These are phyloP conservation scores for Fusarium drepaniforme DNA, from an alignment of 2,329 filamentous ascomycete genomes.

Conservation along the genomic window DNA sequence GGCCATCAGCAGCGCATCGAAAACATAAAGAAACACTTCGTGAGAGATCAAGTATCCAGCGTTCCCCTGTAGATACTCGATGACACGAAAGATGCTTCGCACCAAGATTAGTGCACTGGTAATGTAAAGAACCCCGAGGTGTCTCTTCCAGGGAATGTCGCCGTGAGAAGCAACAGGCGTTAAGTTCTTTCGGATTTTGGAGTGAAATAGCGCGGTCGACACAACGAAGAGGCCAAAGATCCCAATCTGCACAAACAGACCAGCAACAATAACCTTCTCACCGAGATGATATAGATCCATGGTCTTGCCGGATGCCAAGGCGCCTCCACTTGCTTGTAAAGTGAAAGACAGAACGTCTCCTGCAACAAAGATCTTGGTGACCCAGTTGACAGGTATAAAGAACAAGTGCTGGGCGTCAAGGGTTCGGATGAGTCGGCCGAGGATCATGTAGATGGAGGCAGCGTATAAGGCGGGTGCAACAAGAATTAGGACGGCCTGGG, in stretches of 20 bases:
- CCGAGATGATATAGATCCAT: constrained; percentile 46
- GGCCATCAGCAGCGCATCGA: constrained; percentile 51
- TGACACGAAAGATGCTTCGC: constrained; percentile 53
- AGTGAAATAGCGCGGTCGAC: constrained; percentile 58
- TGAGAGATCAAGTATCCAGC: constrained; percentile 47
- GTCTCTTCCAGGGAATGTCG: constrained; percentile 46
- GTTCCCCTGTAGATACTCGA: constrained; percentile 54
- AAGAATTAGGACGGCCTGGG: neutral
- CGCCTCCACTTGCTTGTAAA: constrained; percentile 21
- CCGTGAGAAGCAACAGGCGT: neutral
- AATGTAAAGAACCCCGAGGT: constrained; percentile 37
- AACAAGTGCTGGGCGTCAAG: neutral
- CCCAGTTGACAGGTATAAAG: constrained; percentile 18
- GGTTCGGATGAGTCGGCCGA: neutral
- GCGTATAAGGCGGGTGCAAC: constrained; percentile 11
- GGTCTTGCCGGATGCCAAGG: constrained; percentile 39
- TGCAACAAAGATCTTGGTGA: constrained; percentile 30
- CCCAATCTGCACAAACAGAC: constrained; percentile 65
- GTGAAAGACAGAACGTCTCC: constrained; percentile 31
- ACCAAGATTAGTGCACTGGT: constrained; percentile 52
- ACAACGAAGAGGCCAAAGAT: constrained; percentile 66
- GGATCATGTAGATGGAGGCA: constrained; percentile 5
- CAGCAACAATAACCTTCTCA: constrained; percentile 61
- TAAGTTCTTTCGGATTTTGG: constrained; percentile 7
- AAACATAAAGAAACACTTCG: constrained; percentile 50